Evolutionary conservation across 1,284 basidiomycete genomes (phyloP).

Genomic region (Cystobasidium pallidum): DNA sequence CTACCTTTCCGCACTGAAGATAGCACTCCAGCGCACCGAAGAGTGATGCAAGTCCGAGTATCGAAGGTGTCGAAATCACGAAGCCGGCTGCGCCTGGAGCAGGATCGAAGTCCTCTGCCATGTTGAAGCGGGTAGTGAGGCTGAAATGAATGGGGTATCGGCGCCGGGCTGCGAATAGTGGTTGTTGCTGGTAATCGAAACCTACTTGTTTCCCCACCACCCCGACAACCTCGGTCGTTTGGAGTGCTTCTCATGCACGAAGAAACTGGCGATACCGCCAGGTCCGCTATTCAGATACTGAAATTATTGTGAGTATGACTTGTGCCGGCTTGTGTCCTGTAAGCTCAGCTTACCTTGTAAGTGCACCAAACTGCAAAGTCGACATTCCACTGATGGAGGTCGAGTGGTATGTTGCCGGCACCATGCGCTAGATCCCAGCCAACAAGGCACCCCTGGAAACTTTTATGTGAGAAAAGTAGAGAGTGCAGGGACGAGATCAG

Average conservation of each 20-base stretch:
- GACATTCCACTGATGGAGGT: constrained; percentile 88
- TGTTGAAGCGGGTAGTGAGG: constrained; percentile 80
- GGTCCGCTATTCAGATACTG: constrained; percentile 90
- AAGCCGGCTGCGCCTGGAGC: constrained; percentile 90
- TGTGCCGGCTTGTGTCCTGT: too few species aligned
- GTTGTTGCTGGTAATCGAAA: background rate
- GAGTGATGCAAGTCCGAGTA: constrained; percentile 75
- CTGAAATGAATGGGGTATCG: background rate
- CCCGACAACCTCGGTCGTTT: constrained; percentile 71
- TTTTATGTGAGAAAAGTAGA: too few species aligned
- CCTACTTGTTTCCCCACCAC: constrained; percentile 91
- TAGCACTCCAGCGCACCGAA: constrained; percentile 67
- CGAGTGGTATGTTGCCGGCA: constrained; percentile 85
- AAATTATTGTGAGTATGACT: too few species aligned
- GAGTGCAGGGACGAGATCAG: too few species aligned
- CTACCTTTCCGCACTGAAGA: constrained; percentile 36
- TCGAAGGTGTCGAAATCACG: constrained; percentile 90
- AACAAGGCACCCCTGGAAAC: constrained; percentile 77
- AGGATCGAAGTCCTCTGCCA: constrained; percentile 81
- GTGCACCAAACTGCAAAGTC: constrained; percentile 99
- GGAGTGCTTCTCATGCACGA: constrained; percentile 76
- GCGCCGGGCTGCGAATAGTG: too few species aligned
- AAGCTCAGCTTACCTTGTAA: constrained; percentile 71
- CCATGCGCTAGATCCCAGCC: constrained; percentile 98
- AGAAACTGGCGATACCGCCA: constrained; percentile 91